Evolutionary conservation across 1,139 yeast genomes (phyloP).

Genomic region (Sugiyamaella japonica): DNA sequence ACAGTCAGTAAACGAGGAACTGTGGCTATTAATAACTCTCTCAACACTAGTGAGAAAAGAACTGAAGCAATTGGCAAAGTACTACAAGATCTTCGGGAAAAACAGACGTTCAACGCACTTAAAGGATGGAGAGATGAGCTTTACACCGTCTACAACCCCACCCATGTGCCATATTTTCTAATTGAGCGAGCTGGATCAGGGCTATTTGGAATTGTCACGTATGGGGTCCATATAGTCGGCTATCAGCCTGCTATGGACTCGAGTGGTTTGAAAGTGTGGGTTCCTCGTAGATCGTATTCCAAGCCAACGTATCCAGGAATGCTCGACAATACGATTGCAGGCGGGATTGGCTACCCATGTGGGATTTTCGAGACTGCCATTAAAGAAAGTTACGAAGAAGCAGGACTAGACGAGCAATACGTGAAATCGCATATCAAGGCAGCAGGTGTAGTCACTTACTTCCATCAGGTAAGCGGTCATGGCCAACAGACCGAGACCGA

Average conservation of each 20-base stretch:
- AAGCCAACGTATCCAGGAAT: slow-evolving; percentile 88
- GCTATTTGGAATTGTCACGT: slow-evolving; percentile 79
- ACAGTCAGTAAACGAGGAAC: slow-evolving; percentile 35
- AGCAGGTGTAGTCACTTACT: slow-evolving; percentile 71
- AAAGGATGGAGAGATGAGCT: slow-evolving; percentile 89
- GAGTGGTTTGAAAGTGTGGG: slow-evolving; percentile 66
- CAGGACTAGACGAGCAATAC: slow-evolving; percentile 62
- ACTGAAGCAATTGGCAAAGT: slow-evolving; percentile 48
- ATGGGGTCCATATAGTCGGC: slow-evolving; percentile 87
- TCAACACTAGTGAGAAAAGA: slow-evolving; percentile 52
- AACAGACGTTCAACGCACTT: slow-evolving; percentile 46
- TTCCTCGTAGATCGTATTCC: slow-evolving; percentile 72
- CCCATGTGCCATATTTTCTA: slow-evolving; percentile 56
- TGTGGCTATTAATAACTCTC: slow-evolving; percentile 44
- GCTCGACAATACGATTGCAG: slow-evolving; percentile 93
- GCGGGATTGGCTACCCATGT: slow-evolving; percentile 84
- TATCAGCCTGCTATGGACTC: slow-evolving; percentile 48
- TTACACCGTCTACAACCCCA: slow-evolving; percentile 66
- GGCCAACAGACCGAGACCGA: slow-evolving; percentile 38
- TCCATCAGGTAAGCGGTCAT: slow-evolving; percentile 42
- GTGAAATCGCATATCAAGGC: slow-evolving; percentile 49
- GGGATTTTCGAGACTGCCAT: slow-evolving; percentile 74
- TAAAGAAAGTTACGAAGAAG: slow-evolving; percentile 90
- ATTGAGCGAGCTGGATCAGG: slow-evolving; percentile 83
- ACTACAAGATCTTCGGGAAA: slow-evolving; percentile 48